These are phyloP conservation scores for Ogataea siamensis DNA, from an alignment of 805 yeast genomes.

Conservation along the genomic window DNA sequence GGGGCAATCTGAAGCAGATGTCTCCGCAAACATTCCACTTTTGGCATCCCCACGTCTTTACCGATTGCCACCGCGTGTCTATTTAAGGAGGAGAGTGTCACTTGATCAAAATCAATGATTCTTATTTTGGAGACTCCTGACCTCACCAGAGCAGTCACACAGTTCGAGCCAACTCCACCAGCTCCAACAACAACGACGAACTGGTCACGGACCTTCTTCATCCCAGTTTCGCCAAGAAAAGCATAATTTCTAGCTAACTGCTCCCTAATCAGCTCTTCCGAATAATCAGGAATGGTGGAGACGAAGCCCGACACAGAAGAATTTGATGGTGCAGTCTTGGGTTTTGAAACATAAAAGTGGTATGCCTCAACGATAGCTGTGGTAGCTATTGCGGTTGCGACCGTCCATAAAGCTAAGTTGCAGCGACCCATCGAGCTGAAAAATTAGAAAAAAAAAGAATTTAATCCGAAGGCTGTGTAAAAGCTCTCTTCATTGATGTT, in stretches of 20 bases:
- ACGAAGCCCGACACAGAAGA: background rate
- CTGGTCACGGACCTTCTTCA: constrained; percentile 66
- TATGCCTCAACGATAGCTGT: constrained; percentile 35
- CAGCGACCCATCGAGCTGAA: constrained; percentile 8
- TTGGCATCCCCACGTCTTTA: constrained; percentile 87
- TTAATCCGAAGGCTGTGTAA: constrained; percentile 1
- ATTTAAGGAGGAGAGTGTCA: constrained; percentile 84
- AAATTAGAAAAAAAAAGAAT: constrained; percentile 1
- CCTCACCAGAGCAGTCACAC: constrained; percentile 83
- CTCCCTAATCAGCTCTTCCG: constrained; percentile 78
- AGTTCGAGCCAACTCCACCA: constrained; percentile 99
- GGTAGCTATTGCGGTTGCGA: constrained; percentile 36
- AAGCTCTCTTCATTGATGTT: too few species aligned
- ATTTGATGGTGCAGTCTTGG: background rate
- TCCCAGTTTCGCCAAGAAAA: constrained; percentile 83
- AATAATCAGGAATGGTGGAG: constrained; percentile 32
- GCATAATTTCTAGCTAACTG: constrained; percentile 94
- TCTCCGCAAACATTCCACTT: constrained; percentile 74
- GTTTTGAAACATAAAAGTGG: constrained; percentile 27
- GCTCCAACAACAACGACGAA: constrained; percentile 83
- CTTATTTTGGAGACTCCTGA: constrained; percentile 82
- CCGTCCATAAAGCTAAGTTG: constrained; percentile 19
- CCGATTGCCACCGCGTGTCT: constrained; percentile 94
- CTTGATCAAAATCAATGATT: constrained; percentile 94
- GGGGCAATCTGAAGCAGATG: constrained; percentile 80